phyloP scores from a whole-genome alignment of 371 early-diverging fungal species.

The Parasitella parasitica region DNA sequence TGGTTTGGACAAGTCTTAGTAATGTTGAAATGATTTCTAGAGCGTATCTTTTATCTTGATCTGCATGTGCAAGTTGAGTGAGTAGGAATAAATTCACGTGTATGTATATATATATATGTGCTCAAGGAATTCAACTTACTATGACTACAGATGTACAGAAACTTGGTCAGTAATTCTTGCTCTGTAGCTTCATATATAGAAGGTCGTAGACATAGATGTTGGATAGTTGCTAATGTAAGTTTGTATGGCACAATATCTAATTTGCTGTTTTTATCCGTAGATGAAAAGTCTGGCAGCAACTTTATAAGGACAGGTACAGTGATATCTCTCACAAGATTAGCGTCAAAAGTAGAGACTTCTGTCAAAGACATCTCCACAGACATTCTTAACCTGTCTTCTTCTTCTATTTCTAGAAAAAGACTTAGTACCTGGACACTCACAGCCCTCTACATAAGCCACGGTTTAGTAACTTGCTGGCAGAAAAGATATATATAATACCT shows the following conservation, averaged over 20 bases:
- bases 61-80: too few relatives aligned
- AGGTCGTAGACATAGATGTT: slow-evolving; percentile 22
- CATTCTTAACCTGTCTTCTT: slow-evolving; percentile 15
- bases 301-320: slow-evolving; percentile 34
- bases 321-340: slow-evolving; percentile 19
- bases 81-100: too few relatives aligned
- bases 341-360: slow-evolving; percentile 21
- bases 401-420: slow-evolving; percentile 3
- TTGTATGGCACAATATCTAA: slow-evolving; percentile 10
- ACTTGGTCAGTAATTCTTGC: slow-evolving; percentile 30
- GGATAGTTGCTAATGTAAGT: slow-evolving; percentile 23
- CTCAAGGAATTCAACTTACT: slow-evolving; percentile 11
- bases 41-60: slow-evolving; percentile 36
- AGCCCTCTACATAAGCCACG: background rate
- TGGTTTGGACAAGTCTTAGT: slow-evolving; percentile 39
- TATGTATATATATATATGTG: too few relatives aligned
- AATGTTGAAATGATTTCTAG: slow-evolving; percentile 46
- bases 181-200: slow-evolving; percentile 21
- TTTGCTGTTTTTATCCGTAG: background rate
- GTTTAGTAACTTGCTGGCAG: background rate
- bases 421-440: slow-evolving; percentile 2
- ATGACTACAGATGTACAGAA: slow-evolving; percentile 27
- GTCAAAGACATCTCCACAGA: slow-evolving; percentile 26
- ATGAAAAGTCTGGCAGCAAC: slow-evolving; percentile 20
- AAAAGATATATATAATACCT: background rate